Evolutionary conservation across 2,329 filamentous ascomycete species (phyloP).

Genomic region (Byssochlamys sp.): DNA sequence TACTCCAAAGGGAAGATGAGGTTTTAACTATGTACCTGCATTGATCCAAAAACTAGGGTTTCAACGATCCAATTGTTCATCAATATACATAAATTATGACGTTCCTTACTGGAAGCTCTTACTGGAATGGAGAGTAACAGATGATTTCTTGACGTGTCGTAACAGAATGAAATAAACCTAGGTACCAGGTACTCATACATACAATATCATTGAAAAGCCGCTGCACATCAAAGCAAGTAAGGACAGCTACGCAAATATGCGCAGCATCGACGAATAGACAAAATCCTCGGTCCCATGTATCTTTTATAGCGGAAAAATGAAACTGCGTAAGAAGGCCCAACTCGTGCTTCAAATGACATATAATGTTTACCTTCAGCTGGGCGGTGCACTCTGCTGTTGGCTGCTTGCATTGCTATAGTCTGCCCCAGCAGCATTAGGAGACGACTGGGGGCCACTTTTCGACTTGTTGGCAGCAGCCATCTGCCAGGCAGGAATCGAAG

Average conservation of each 20-base stretch:
- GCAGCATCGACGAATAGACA: not conserved
- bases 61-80: not conserved
- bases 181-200: not conserved
- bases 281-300: not conserved
- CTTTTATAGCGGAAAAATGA: not conserved
- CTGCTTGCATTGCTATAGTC: slow-evolving; percentile 11
- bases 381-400: slow-evolving; percentile 21
- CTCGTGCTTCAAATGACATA: not conserved
- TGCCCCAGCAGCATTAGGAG: slow-evolving; percentile 12
- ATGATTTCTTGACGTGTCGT: not conserved
- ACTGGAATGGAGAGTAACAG: not conserved
- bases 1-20: not conserved
- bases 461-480: slow-evolving; percentile 56
- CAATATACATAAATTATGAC: not conserved
- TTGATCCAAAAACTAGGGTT: not conserved
- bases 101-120: not conserved
- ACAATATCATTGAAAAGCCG: not conserved
- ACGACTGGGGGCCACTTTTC: slow-evolving; percentile 24
- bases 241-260: not conserved
- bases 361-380: slow-evolving; percentile 14
- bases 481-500: slow-evolving; percentile 72
- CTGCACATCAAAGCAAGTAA: not conserved
- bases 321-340: not conserved
- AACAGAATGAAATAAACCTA: not conserved
- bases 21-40: not conserved